These are phyloP conservation scores for Quercus ilex DNA, from an alignment of 306 rosid species.

Conservation along the genomic window DNA sequence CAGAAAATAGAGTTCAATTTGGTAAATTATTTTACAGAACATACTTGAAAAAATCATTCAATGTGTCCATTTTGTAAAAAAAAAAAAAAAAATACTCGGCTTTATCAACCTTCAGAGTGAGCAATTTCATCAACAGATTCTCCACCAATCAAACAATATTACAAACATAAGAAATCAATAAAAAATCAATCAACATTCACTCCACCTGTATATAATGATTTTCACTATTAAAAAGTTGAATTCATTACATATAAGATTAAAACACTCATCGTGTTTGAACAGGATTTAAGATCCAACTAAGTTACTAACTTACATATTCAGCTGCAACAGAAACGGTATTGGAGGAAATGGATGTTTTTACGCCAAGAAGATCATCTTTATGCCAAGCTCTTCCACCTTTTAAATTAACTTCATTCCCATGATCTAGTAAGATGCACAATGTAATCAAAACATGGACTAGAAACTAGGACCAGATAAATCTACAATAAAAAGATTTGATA, in stretches of 20 bases:
- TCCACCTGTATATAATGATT: background rate
- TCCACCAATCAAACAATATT: background rate
- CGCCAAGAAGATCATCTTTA: conserved; percentile 19
- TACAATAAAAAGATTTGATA: background rate
- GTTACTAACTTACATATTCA: conserved; percentile 40
- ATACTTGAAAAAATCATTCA: background rate
- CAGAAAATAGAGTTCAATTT: background rate
- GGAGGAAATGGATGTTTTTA: conserved; percentile 29
- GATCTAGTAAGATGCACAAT: conserved; percentile 29
- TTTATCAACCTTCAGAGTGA: background rate
- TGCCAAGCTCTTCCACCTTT: conserved; percentile 18
- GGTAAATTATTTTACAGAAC: background rate
- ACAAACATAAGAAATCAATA: background rate
- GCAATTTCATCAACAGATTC: background rate
- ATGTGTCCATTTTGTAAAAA: background rate
- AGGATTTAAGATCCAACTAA: conserved; percentile 7
- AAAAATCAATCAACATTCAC: background rate
- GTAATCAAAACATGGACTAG: background rate
- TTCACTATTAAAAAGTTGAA: background rate
- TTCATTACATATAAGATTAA: background rate
- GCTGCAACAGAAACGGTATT: conserved; percentile 31
- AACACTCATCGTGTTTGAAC: background rate
- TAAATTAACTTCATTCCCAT: conserved; percentile 31
- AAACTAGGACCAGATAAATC: background rate
- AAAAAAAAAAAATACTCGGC: background rate